Evolutionary conservation across 2,329 filamentous ascomycete genomes (phyloP).

Genomic region (Fusarium brevicatenulatum): DNA sequence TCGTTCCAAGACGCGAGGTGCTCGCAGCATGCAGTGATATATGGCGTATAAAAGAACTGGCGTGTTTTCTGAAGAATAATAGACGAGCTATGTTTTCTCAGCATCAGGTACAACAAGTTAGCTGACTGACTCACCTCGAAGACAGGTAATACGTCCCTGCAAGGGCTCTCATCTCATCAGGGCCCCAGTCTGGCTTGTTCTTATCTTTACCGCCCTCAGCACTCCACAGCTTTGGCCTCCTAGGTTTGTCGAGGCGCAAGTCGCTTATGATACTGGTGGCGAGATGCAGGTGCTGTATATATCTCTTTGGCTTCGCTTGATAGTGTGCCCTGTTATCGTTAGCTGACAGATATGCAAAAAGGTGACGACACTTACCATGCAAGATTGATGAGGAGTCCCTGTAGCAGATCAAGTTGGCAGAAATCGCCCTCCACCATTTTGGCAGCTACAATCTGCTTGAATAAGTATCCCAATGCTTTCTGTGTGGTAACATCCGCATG

Average conservation of each 20-base stretch:
- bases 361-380: too few species aligned
- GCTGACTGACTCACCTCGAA: constrained; percentile 33
- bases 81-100: constrained; percentile 36
- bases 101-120: fast-evolving
- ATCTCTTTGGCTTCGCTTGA: constrained; percentile 42
- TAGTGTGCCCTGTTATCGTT: constrained; percentile 45
- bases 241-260: constrained; percentile 44
- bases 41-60: constrained; percentile 35
- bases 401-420: constrained; percentile 42
- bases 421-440: constrained; percentile 37
- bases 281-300: constrained; percentile 45
- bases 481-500: constrained; percentile 31
- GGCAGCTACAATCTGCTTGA: constrained; percentile 39
- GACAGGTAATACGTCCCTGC: constrained; percentile 46
- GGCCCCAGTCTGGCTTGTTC: constrained; percentile 38
- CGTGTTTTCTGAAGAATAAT: constrained; percentile 47
- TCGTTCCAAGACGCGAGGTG: constrained; percentile 25
- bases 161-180: constrained; percentile 45
- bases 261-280: constrained; percentile 47
- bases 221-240: constrained; percentile 41
- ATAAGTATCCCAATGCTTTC: constrained; percentile 34
- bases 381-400: constrained; percentile 46
- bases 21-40: constrained; percentile 42
- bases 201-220: constrained; percentile 34
- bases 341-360: too few species aligned